These are phyloP conservation scores for Eutrema heterophyllum DNA, from an alignment of 345 rosid genomes.

Conservation along the genomic window DNA sequence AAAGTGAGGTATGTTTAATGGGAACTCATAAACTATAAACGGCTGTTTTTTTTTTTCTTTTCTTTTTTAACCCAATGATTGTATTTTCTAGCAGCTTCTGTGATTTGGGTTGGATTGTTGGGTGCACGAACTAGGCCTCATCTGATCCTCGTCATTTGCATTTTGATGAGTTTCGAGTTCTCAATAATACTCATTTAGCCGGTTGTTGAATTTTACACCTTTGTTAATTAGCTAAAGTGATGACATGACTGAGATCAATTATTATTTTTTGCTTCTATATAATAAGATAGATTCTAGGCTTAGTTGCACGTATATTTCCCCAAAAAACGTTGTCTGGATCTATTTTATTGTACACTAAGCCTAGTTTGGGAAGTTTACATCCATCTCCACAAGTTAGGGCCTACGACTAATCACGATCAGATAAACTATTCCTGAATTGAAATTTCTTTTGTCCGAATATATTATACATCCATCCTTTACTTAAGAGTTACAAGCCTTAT, in stretches of 20 bases:
- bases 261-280: not conserved
- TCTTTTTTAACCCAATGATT: not conserved
- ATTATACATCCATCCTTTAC: not conserved
- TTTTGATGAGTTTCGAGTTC: not conserved
- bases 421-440: not conserved
- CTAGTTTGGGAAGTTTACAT: conserved; percentile 5
- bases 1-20: not conserved
- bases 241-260: not conserved
- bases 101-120: conserved; percentile 6
- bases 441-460: not conserved
- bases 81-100: not conserved
- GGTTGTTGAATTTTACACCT: conserved; percentile 2
- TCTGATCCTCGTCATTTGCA: not conserved
- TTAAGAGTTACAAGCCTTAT: not conserved
- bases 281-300: not conserved
- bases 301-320: conserved; percentile 25
- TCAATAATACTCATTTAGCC: conserved; percentile 14
- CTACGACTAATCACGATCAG: conserved; percentile 22
- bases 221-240: conserved; percentile 6
- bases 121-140: conserved; percentile 18
- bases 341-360: conserved; percentile 4
- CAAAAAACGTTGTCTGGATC: not conserved
- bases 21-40: not conserved
- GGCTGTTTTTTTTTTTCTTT: not conserved
- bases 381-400: conserved; percentile 6